These are phyloP conservation scores for Paecilomyces formosus DNA, from an alignment of 2,329 filamentous ascomycete genomes.

Conservation along the genomic window DNA sequence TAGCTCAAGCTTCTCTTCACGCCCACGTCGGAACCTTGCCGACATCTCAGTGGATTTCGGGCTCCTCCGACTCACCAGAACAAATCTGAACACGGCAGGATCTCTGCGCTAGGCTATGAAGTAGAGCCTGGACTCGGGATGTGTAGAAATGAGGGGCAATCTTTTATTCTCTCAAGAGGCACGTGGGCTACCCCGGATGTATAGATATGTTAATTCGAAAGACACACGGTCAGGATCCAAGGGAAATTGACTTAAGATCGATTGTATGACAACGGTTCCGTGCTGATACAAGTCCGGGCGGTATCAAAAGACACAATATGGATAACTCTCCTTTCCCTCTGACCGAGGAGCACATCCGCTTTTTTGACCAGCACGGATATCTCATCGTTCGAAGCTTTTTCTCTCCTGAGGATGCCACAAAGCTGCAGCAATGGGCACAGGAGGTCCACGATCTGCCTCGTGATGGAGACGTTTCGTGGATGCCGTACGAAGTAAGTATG, in stretches of 20 bases:
- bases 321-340: neutral
- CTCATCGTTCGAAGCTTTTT: conserved; percentile 19
- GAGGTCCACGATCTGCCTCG: conserved; percentile 28
- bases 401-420: conserved; percentile 10
- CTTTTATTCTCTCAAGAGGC: no score
- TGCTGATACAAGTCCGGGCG: neutral
- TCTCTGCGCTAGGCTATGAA: no score
- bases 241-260: neutral
- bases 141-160: no score
- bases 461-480: conserved; percentile 18
- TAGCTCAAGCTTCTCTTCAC: no score
- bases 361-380: conserved; percentile 12
- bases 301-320: neutral
- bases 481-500: conserved; percentile 23
- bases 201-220: neutral
- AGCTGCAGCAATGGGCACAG: conserved; percentile 23
- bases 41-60: no score
- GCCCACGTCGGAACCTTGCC: no score
- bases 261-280: neutral
- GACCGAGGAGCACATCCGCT: neutral
- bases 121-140: no score
- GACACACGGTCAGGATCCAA: neutral
- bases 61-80: no score
- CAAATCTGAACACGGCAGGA: no score
- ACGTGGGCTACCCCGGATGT: no score